phyloP scores from a whole-genome alignment of 805 yeast species.

The Spathaspora gorwiae region DNA sequence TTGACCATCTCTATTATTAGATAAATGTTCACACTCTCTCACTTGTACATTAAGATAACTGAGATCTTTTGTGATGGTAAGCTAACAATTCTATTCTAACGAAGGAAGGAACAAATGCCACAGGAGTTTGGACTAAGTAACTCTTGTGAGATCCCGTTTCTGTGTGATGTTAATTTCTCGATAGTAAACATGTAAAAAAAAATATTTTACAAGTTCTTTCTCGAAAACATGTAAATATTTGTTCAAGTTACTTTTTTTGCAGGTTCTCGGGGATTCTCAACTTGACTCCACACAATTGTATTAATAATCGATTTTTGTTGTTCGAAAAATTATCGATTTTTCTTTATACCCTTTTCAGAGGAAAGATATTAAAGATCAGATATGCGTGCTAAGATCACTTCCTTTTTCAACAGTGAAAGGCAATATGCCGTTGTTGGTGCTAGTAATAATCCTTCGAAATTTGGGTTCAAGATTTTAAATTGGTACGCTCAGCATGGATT shows the following conservation, averaged over 20 bases:
- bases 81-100: not conserved
- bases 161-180: not conserved
- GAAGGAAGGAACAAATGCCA: not conserved
- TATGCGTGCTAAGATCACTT: conserved; percentile 31
- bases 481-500: conserved; percentile 62
- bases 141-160: not conserved
- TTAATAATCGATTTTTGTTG: no score
- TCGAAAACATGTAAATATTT: not conserved
- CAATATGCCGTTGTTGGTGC: conserved; percentile 71
- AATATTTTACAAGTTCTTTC: not conserved
- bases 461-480: conserved; percentile 61
- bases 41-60: no score
- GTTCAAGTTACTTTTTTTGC: no score
- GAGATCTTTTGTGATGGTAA: not conserved
- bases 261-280: no score
- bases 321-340: no score
- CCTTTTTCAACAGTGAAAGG: conserved; percentile 51
- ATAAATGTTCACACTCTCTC: no score
- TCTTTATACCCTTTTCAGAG: no score
- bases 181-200: not conserved
- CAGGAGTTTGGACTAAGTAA: not conserved
- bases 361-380: not conserved
- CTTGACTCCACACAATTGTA: no score
- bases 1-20: conserved; percentile 17
- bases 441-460: conserved; percentile 56